Base-by-base conservation (phyloP, 2,329 filamentous ascomycete species). In the Niveomyces coronatus region DNA sequence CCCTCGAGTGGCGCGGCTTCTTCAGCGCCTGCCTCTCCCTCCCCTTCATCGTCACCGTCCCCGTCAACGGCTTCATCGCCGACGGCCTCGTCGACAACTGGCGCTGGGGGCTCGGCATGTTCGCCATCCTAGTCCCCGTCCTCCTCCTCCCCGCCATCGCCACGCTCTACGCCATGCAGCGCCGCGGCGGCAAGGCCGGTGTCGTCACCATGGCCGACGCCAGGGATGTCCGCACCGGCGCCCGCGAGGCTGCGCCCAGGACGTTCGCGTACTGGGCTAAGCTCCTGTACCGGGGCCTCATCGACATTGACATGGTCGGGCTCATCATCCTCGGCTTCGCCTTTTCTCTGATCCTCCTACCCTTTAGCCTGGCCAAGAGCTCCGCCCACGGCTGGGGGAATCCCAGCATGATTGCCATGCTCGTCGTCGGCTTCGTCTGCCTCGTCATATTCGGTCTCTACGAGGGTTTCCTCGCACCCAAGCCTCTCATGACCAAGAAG, bases 31-130 rank as follows among this genome's bases (percentile, higher is more conserved):
- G 47, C 35, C 44, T 54, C 10, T 55, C 48, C 1, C 42, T 47
- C 1, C 52, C 51, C 0, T 55, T 55, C 42, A 45, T 63, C 27
- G 52, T 66, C 43, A 65, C 50, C 50, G n/a, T 38, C 48, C 37
- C 46, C 53, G 14, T 55, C 49, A 3, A 45, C 49, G 3, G 50
- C 51, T 56, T 56, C 43, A 46, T 63, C 26, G 53, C 65, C 43
- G 65, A 60, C 5, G 5, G 4, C 9, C 10, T 64, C 27, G 44
- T 53, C 4, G 57, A 61, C 17, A 46, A 62, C 29, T 80, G 74
- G 74, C 66, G 76, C 31, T 81, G 76, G 76, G 76, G 69, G 3
- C 71, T 75, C 47, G 76, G 76, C 36, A 70, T 70, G 52, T 81
- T 76, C 53, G 67, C 71, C 39, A 76, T 82, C 45, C 65, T 80